Evolutionary conservation across 164 flowering plant genomes (phyloP).

Genomic region (Magnolia sinica): DNA sequence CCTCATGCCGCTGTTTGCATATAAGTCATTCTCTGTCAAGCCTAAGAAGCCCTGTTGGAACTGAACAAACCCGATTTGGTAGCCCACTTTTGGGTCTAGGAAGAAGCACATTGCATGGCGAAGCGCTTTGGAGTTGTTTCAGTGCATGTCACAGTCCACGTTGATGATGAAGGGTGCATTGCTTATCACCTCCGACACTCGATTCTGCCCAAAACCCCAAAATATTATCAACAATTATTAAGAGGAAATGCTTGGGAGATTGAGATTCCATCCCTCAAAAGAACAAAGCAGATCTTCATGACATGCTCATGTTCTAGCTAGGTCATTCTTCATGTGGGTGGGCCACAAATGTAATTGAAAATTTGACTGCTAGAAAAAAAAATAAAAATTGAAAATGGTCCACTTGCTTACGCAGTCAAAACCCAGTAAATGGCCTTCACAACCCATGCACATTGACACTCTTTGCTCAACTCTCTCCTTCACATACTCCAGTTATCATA

Average conservation of each 20-base stretch:
- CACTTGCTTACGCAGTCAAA: no score
- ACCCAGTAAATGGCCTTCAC: no score
- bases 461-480: no score
- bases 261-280: no score
- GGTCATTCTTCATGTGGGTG: no score
- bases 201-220: constrained; percentile 9
- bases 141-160: constrained; percentile 35
- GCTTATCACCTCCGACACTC: constrained; percentile 28
- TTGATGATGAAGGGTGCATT: constrained; percentile 32
- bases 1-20: constrained; percentile 24
- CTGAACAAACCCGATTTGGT: constrained; percentile 26
- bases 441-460: no score
- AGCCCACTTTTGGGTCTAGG: constrained; percentile 19
- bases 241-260: background rate
- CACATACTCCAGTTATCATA: no score
- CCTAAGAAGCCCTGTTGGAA: constrained; percentile 28
- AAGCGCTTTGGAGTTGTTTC: constrained; percentile 26
- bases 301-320: no score
- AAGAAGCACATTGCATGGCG: constrained; percentile 25
- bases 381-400: no score
- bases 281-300: no score
- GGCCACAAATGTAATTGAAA: no score
- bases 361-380: no score
- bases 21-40: constrained; percentile 23
- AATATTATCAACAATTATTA: background rate